These are phyloP conservation scores for Nannochloris sp. DNA, from an alignment of 139 green algal species.

Conservation along the genomic window DNA sequence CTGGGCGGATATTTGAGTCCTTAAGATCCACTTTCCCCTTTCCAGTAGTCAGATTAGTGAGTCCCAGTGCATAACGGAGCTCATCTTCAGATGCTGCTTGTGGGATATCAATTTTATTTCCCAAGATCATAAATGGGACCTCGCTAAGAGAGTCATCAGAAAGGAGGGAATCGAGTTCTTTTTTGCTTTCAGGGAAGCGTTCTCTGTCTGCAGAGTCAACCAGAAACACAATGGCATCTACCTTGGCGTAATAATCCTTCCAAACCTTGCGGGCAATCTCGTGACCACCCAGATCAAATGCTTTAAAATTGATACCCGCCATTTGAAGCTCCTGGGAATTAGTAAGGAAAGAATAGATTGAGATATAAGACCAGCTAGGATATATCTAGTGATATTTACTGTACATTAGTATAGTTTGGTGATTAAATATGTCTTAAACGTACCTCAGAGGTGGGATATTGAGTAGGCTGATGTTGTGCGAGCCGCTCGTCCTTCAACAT, in stretches of 20 bases:
- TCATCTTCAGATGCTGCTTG: slow-evolving; percentile 75
- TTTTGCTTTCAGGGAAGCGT: slow-evolving; percentile 84
- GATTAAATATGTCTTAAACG: neutral
- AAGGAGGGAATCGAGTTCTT: slow-evolving; percentile 90
- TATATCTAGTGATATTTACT: neutral
- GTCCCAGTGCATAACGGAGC: slow-evolving; percentile 81
- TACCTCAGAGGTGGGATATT: slow-evolving; percentile 95
- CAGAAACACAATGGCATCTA: slow-evolving; percentile 98
- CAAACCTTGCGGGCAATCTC: slow-evolving; percentile 96
- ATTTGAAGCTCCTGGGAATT: slow-evolving; percentile 93
- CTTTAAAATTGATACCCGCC: slow-evolving; percentile 98
- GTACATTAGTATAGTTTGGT: neutral
- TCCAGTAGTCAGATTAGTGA: slow-evolving; percentile 92
- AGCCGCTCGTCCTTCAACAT: slow-evolving; percentile 99
- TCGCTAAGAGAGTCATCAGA: slow-evolving; percentile 81
- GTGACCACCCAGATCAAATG: slow-evolving; percentile 98
- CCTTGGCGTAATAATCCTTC: slow-evolving; percentile 99
- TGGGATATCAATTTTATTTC: slow-evolving; percentile 99
- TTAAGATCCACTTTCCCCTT: slow-evolving; percentile 93
- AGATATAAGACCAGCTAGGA: neutral
- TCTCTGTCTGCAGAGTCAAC: slow-evolving; percentile 95
- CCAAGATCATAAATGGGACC: slow-evolving; percentile 96
- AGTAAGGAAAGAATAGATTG: too few species aligned
- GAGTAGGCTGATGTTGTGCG: slow-evolving; percentile 94
- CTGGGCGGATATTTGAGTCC: slow-evolving; percentile 77